Evolutionary conservation across 2,329 filamentous ascomycete genomes (phyloP).

Genomic region (Exophiala dermatitidis): DNA sequence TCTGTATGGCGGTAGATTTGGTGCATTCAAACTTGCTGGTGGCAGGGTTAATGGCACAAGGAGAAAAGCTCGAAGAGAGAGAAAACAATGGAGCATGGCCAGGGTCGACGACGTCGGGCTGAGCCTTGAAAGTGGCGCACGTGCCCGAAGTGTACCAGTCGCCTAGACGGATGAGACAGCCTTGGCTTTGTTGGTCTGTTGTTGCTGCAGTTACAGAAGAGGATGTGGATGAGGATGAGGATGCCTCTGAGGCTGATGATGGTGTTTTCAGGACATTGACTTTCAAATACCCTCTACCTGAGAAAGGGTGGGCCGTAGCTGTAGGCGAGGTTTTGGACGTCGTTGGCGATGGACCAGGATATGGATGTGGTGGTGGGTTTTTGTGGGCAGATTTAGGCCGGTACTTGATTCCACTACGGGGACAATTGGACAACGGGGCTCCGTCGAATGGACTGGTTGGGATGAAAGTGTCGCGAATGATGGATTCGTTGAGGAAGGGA

Average conservation of each 20-base stretch:
- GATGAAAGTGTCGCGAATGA: conserved; percentile 40
- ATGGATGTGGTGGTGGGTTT: conserved; percentile 6
- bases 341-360: conserved; percentile 16
- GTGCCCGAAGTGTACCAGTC: conserved; percentile 62
- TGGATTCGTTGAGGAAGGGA: conserved; percentile 41
- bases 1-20: conserved; percentile 38
- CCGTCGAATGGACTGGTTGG: conserved; percentile 41
- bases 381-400: conserved; percentile 46
- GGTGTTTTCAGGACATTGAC: conserved; percentile 33
- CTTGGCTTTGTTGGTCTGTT: conserved; percentile 30
- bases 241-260: background rate
- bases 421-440: conserved; percentile 52
- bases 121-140: conserved; percentile 58
- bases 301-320: conserved; percentile 40
- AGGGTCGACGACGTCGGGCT: conserved; percentile 31
- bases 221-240: background rate
- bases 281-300: conserved; percentile 55
- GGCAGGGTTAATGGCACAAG: conserved; percentile 46
- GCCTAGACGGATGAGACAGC: conserved; percentile 61
- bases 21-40: conserved; percentile 50
- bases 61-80: conserved; percentile 52
- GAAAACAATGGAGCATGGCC: conserved; percentile 44
- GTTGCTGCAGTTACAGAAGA: background rate
- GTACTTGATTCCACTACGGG: conserved; percentile 57
- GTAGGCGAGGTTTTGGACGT: conserved; percentile 29